Conservation (phyloP, 345 rosid genomes). For the Nasturtium officinale region DNA sequence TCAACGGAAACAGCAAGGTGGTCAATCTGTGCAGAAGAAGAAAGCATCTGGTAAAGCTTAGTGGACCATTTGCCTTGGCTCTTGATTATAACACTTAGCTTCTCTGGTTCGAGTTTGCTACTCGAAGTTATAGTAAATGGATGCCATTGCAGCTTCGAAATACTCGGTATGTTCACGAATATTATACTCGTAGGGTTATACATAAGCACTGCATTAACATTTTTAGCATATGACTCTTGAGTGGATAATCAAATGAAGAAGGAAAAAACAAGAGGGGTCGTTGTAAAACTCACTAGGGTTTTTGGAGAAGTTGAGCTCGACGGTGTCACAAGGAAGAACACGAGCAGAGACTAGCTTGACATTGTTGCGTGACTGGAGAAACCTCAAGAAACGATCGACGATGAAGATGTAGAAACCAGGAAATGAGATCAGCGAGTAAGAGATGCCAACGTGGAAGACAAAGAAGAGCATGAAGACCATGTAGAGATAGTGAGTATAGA, state of each 20-base stretch:
- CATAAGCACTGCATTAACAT: slow-evolving; percentile 50
- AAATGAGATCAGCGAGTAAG: slow-evolving; percentile 56
- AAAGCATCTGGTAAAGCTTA: slow-evolving; percentile 59
- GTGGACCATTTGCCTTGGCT: slow-evolving; percentile 76
- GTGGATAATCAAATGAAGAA: not conserved
- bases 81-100: slow-evolving; percentile 65
- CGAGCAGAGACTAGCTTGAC: slow-evolving; percentile 61
- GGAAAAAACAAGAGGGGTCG: slow-evolving; percentile 5
- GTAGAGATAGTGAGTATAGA: slow-evolving; percentile 77
- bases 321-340: slow-evolving; percentile 56
- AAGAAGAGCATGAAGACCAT: slow-evolving; percentile 66
- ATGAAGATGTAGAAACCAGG: slow-evolving; percentile 83
- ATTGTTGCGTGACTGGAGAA: slow-evolving; percentile 61
- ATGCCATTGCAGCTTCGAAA: slow-evolving; percentile 92
- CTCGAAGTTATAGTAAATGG: slow-evolving; percentile 80
- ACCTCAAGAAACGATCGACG: slow-evolving; percentile 71
- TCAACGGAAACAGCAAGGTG: slow-evolving; percentile 59
- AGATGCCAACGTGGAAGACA: slow-evolving; percentile 61
- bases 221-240: not conserved
- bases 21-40: slow-evolving; percentile 52
- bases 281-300: slow-evolving; percentile 49
- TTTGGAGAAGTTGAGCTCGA: slow-evolving; percentile 77
- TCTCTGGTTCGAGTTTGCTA: slow-evolving; percentile 69
- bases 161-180: slow-evolving; percentile 72
- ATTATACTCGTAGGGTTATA: slow-evolving; percentile 70